These are phyloP conservation scores for Rhytidhysteron rufulum DNA, from an alignment of 2,329 filamentous ascomycete genomes.

Conservation along the genomic window DNA sequence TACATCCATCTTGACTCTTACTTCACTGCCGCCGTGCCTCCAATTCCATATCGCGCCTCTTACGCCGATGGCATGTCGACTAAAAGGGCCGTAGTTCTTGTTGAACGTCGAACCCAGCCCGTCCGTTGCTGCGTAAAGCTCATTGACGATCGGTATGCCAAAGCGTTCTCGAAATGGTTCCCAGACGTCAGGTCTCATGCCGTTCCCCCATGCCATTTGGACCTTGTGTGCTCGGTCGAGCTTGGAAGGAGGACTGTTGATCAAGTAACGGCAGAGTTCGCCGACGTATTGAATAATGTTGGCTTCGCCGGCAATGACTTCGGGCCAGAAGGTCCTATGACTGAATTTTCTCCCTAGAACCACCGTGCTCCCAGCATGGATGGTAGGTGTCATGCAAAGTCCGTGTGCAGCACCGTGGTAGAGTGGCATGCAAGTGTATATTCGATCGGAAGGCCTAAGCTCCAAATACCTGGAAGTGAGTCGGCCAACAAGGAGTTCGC, in stretches of 20 bases:
- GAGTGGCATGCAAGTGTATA: slow-evolving; percentile 38
- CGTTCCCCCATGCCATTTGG: slow-evolving; percentile 36
- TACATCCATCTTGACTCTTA: slow-evolving; percentile 35
- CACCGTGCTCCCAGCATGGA: slow-evolving; percentile 30
- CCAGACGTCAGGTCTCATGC: slow-evolving; percentile 42
- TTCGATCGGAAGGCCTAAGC: slow-evolving; percentile 22
- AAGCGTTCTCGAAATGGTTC: slow-evolving; percentile 37
- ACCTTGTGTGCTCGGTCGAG: slow-evolving; percentile 31
- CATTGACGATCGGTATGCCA: slow-evolving; percentile 35
- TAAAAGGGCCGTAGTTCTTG: slow-evolving; percentile 30
- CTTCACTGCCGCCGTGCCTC: slow-evolving; percentile 21
- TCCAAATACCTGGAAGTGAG: slow-evolving; percentile 19
- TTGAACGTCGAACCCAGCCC: slow-evolving; percentile 32
- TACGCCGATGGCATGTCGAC: slow-evolving; percentile 28
- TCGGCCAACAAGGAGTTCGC: slow-evolving; percentile 24
- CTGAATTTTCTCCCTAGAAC: slow-evolving; percentile 29
- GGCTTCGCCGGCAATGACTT: slow-evolving; percentile 27
- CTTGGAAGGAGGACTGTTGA: slow-evolving; percentile 29
- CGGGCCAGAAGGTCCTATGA: slow-evolving; percentile 36
- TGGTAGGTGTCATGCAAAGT: slow-evolving; percentile 23
- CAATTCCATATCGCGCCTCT: slow-evolving; percentile 34
- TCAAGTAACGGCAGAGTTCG: slow-evolving; percentile 33
- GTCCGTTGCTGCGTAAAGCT: slow-evolving; percentile 39
- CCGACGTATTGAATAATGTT: slow-evolving; percentile 36
- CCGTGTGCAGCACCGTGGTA: slow-evolving; percentile 33